Evolutionary conservation across 1,284 basidiomycete species (phyloP).

Genomic region (Pseudozyma hubeiensis): DNA sequence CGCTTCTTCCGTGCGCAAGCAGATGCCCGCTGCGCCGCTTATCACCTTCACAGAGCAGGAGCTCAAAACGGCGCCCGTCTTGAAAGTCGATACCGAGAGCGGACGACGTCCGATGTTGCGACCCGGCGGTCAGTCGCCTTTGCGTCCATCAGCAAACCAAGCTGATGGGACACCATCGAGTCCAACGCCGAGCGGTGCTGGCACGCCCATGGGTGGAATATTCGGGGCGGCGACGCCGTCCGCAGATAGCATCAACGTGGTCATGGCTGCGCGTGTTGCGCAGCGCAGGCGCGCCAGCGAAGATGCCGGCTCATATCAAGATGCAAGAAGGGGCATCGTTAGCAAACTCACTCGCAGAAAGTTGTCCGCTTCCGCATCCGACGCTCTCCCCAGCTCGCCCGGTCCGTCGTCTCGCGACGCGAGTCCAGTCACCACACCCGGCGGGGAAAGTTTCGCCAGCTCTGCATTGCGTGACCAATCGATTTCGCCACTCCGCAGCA

Average conservation of each 20-base stretch:
- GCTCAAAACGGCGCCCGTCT: conserved; percentile 8
- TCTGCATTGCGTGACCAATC: conserved; percentile 1
- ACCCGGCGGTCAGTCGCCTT: conserved; percentile 2
- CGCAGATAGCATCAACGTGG: conserved; percentile 12
- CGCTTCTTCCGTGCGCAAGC: conserved; percentile 11
- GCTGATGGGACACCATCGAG: conserved; percentile 12
- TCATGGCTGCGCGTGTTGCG: conserved; percentile 23
- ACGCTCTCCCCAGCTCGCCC: conserved; percentile 7
- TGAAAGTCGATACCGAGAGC: conserved; percentile 30
- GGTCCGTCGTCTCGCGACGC: neutral
- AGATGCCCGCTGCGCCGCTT: conserved; percentile 29
- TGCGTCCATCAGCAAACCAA: neutral
- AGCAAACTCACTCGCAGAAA: conserved; percentile 20
- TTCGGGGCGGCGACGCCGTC: conserved; percentile 18
- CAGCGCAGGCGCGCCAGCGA: conserved; percentile 33
- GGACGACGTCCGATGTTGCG: conserved; percentile 7
- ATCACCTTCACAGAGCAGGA: conserved; percentile 42
- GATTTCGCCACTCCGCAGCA: conserved; percentile 3
- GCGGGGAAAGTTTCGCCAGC: neutral
- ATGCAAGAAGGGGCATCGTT: conserved; percentile 6
- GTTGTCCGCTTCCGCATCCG: conserved; percentile 13
- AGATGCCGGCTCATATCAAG: conserved; percentile 2
- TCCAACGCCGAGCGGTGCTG: conserved; percentile 25
- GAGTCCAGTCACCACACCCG: neutral
- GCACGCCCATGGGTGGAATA: conserved; percentile 28